phyloP scores from a whole-genome alignment of 305 asterid species.

The Solanum chacoense region DNA sequence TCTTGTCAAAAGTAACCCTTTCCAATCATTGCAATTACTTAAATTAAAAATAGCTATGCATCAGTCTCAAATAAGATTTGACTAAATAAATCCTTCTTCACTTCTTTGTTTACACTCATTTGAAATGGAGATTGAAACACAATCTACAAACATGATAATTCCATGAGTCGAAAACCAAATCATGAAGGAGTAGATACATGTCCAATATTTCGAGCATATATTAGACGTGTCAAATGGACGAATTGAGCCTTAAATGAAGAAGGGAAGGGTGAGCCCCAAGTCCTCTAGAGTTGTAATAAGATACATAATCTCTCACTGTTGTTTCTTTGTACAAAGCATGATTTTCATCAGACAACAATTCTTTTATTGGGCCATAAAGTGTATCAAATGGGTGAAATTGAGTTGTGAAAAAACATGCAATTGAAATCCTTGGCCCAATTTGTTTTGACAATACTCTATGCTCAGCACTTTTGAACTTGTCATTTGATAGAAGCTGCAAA shows the following conservation, averaged over 20 bases:
- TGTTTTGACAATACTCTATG: slow-evolving; percentile 25
- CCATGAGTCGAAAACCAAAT: neutral
- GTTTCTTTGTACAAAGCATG: slow-evolving; percentile 18
- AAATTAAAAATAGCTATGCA: neutral
- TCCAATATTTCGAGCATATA: neutral
- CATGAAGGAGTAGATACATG: neutral
- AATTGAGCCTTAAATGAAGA: neutral
- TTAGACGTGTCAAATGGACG: neutral
- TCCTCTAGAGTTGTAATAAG: slow-evolving; percentile 1
- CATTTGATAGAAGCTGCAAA: slow-evolving; percentile 25
- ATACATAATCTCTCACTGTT: neutral
- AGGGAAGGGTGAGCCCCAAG: neutral
- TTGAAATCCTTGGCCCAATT: slow-evolving; percentile 22
- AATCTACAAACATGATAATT: neutral
- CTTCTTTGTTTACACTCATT: neutral
- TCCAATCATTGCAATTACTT: neutral
- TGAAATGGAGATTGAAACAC: neutral
- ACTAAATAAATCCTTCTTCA: neutral
- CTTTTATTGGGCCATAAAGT: slow-evolving; percentile 27
- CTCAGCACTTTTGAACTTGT: slow-evolving; percentile 22
- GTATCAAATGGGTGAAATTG: neutral
- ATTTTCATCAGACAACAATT: slow-evolving; percentile 23
- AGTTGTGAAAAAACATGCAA: slow-evolving; percentile 17
- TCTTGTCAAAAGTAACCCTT: neutral
- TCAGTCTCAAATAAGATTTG: neutral